Base-by-base conservation (phyloP, 192 early-diverging fungal species). In the Dissophora ornata region DNA sequence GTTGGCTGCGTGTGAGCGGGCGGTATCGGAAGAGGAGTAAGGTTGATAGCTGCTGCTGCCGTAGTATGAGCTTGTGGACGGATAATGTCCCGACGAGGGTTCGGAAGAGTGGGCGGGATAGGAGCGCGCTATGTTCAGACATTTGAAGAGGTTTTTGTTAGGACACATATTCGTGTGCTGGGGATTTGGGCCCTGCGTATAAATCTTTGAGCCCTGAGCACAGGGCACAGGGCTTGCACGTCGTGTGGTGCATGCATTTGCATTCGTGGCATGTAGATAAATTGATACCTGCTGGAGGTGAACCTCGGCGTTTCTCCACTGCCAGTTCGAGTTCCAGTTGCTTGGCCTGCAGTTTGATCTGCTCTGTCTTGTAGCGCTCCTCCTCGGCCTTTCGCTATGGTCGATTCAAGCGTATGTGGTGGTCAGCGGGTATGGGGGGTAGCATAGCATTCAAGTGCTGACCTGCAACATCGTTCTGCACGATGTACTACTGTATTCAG, bases 371-470 rank as follows among this genome's bases (percentile, higher is more conserved):
- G 62, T 75, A 79, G 19, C 79, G 77, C 49, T 79, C 81, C 46
- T 82, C 81, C 46, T 82, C 81, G 13, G 81, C 70, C 46, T 62
- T 60, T 12, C 81, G 45, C 81, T 82, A 67, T 50, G n/a, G n/a
- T n/a, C n/a, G n/a, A n/a, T n/a, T n/a, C n/a, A n/a, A n/a, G n/a
- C n/a, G n/a, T n/a, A n/a, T n/a, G n/a, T n/a, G n/a, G n/a, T n/a
- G n/a, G n/a, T n/a, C n/a, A n/a, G n/a, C n/a, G n/a, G n/a, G n/a
- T n/a, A n/a, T n/a, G n/a, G n/a, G n/a, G n/a, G n/a, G n/a, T n/a
- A n/a, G n/a, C n/a, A n/a, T n/a, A n/a, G n/a, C n/a, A n/a, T n/a
- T n/a, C n/a, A n/a, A n/a, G n/a, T n/a, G n/a, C n/a, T n/a, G 12
- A 26, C 25, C 5, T 54, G 22, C 16, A 12, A 36, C 22, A 16